These are phyloP conservation scores for Aspergillus brasiliensis DNA, from an alignment of 2,329 filamentous ascomycete species.

Conservation along the genomic window DNA sequence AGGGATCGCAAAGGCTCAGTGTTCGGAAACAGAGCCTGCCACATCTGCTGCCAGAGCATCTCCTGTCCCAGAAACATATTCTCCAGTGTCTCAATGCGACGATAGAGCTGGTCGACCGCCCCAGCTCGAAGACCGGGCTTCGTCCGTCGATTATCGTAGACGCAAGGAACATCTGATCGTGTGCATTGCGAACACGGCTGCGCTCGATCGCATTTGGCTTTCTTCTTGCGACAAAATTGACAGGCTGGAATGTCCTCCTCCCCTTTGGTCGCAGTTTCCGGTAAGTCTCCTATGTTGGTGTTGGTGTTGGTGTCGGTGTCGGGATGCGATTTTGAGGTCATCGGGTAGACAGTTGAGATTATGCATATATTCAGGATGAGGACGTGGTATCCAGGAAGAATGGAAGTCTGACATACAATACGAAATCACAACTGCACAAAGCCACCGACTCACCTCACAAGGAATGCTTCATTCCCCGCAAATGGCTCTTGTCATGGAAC, in stretches of 20 bases:
- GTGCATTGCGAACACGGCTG: conserved; percentile 49
- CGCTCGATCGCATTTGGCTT: conserved; percentile 48
- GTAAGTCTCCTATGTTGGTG: too few relatives aligned
- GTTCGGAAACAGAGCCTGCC: conserved; percentile 8
- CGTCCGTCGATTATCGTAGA: conserved; percentile 35
- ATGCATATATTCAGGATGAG: too few relatives aligned
- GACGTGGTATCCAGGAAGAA: too few relatives aligned
- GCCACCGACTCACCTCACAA: too few relatives aligned
- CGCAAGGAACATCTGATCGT: conserved; percentile 33
- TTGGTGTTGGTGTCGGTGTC: too few relatives aligned
- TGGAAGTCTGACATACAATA: too few relatives aligned
- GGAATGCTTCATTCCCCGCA: too few relatives aligned
- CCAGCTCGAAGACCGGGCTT: conserved; percentile 37
- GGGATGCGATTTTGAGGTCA: too few relatives aligned
- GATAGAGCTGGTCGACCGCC: conserved; percentile 35
- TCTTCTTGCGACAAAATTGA: conserved; percentile 49
- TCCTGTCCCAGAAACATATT: conserved; percentile 26
- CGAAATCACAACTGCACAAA: too few relatives aligned
- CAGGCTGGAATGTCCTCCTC: conserved; percentile 32
- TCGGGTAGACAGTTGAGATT: too few relatives aligned
- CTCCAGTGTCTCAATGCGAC: conserved; percentile 30
- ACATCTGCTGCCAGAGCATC: conserved; percentile 23
- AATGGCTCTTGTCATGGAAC: too few relatives aligned
- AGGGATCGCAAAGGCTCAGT: too few relatives aligned
- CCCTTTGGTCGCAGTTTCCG: background rate